These are phyloP conservation scores for Coriolopsis trogii DNA, from an alignment of 1,284 basidiomycete genomes.

Conservation along the genomic window DNA sequence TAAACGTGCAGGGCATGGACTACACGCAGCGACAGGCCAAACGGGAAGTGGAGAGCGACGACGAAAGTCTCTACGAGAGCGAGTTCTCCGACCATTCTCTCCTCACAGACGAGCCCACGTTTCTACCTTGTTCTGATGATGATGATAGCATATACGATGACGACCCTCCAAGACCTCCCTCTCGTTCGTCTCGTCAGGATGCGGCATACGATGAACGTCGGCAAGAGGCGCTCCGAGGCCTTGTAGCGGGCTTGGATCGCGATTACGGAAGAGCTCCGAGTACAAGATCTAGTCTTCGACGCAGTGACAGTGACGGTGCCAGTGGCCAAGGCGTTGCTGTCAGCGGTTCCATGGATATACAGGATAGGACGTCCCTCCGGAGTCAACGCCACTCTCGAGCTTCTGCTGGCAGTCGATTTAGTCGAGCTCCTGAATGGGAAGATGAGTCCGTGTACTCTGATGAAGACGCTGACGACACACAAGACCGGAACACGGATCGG, in stretches of 20 bases:
- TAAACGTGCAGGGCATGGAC: conserved; percentile 15
- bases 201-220: conserved; percentile 34
- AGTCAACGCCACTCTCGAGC: neutral
- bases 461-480: neutral
- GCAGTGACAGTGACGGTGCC: conserved; percentile 27
- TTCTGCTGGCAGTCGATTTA: neutral
- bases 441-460: conserved; percentile 24
- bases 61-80: conserved; percentile 25
- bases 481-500: neutral
- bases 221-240: conserved; percentile 42
- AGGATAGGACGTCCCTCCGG: conserved; percentile 8
- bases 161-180: neutral
- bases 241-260: conserved; percentile 44
- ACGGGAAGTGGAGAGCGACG: conserved; percentile 10
- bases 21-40: neutral
- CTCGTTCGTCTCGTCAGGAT: neutral
- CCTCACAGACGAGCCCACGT: conserved; percentile 20
- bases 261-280: conserved; percentile 12
- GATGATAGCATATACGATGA: conserved; percentile 20
- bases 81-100: conserved; percentile 19
- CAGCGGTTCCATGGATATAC: conserved; percentile 37
- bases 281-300: conserved; percentile 11
- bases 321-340: conserved; percentile 42
- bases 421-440: conserved; percentile 4
- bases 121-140: conserved; percentile 4